Evolutionary conservation across 2,329 filamentous ascomycete species (phyloP).

Genomic region (Dryadomyces sulphureus): DNA sequence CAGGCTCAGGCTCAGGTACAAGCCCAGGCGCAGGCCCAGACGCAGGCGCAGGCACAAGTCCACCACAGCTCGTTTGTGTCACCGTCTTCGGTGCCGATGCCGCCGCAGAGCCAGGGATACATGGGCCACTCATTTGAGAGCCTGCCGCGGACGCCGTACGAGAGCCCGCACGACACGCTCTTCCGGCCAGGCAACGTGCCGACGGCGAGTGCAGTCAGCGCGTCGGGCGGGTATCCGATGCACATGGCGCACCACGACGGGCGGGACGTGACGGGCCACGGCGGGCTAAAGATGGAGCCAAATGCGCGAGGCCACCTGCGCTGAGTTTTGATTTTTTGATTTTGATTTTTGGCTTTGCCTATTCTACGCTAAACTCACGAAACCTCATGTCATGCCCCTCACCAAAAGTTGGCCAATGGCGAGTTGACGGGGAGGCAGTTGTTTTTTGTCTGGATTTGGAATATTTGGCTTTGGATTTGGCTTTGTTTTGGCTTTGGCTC

Average conservation of each 20-base stretch:
- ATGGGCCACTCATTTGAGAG: conserved; percentile 16
- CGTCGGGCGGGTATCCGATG: conserved; percentile 11
- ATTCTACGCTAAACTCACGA: no score
- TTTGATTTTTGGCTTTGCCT: neutral
- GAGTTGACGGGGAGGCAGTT: neutral
- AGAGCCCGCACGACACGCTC: conserved; percentile 14
- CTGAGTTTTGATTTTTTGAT: neutral
- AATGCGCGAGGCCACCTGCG: conserved; percentile 8
- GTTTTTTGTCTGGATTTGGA: neutral
- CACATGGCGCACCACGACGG: conserved; percentile 11
- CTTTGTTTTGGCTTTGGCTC: neutral
- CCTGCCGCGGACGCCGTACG: conserved; percentile 15
- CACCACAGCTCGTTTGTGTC: conserved; percentile 14
- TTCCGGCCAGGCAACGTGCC: conserved; percentile 14
- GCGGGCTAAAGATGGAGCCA: conserved; percentile 11
- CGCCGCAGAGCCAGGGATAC: conserved; percentile 14
- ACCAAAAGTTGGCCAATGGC: neutral
- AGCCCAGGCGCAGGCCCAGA: neutral
- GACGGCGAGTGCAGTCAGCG: conserved; percentile 7
- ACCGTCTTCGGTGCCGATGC: conserved; percentile 14
- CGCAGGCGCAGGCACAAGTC: conserved; percentile 14
- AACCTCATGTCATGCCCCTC: no score
- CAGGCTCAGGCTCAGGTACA: neutral
- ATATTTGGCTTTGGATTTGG: neutral
- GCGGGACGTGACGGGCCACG: conserved; percentile 5